These are phyloP conservation scores for Acanthochlamys bracteata DNA, from an alignment of 106 monocot species.

Conservation along the genomic window DNA sequence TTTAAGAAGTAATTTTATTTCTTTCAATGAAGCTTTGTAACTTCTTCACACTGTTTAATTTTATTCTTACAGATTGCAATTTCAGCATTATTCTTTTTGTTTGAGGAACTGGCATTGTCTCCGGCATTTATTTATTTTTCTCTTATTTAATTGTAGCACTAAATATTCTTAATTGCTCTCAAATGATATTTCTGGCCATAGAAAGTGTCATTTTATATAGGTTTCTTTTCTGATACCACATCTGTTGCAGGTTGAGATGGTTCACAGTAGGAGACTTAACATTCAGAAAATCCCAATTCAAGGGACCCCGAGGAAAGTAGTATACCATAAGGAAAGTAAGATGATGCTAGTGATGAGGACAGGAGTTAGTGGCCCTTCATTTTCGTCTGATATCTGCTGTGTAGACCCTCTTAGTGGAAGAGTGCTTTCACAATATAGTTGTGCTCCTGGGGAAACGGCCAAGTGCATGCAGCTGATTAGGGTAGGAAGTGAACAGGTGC, in stretches of 20 bases:
- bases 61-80: too few relatives aligned
- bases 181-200: too few relatives aligned
- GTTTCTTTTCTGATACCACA: neutral
- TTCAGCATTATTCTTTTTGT: too few relatives aligned
- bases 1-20: too few relatives aligned
- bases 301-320: slow-evolving; percentile 74
- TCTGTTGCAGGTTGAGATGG: slow-evolving; percentile 75
- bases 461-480: slow-evolving; percentile 86
- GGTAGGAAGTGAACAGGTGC: slow-evolving; percentile 59
- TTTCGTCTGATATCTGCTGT: slow-evolving; percentile 70
- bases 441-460: slow-evolving; percentile 69
- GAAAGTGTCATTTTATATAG: too few relatives aligned
- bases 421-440: slow-evolving; percentile 51
- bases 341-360: slow-evolving; percentile 72
- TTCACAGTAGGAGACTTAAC: slow-evolving; percentile 70
- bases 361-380: slow-evolving; percentile 38
- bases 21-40: too few relatives aligned
- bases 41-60: too few relatives aligned
- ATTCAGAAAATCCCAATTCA: slow-evolving; percentile 60
- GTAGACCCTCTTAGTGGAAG: slow-evolving; percentile 72
- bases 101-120: too few relatives aligned
- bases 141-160: too few relatives aligned
- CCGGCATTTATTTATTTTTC: too few relatives aligned
- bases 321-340: slow-evolving; percentile 78
- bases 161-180: too few relatives aligned